Evolutionary conservation across 495 filamentous ascomycete species (phyloP), one percentile per base, ranked within the genome.

Genomic region (Diplogelasinospora grovesii): DNA sequence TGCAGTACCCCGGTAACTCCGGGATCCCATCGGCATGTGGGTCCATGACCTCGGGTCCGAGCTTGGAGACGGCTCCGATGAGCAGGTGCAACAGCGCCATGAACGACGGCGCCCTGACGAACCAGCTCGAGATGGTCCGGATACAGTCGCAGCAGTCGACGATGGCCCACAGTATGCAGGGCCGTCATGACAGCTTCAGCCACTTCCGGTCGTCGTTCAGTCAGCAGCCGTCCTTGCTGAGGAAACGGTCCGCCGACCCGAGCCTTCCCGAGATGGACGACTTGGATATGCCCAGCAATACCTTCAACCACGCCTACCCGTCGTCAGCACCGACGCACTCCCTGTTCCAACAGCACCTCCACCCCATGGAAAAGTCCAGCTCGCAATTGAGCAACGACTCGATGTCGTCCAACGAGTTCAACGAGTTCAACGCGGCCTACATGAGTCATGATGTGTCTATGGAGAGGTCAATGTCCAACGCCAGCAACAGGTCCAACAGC

Each of bases 1-100:
- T 46, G 21, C 47, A 37, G n/a, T 57, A 45, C 19, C 31, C 37
- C 10, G 28, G 19, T 6, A 29, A 37, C 37, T 49, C 52, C 1
- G 48, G 43, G 15, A 23, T 54, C 4, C 47, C 51, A 8, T 68
- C 69, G 2, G 48, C 53, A 5, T 70, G 63, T 39, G 67, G 64
- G 22, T 72, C 69, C 4, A 56, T 71, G 57, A 65, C 64, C 11
- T 68, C 68, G 27, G 63, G 56, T 15, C 59, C 69, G 16, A 68
- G 64, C 1, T 46, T 64, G 19, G 64, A 62, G 20, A 67, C 62
- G 0, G 52, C 55, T 4, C 62, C 69, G 29, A 71, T 72, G 69
- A 65, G 61, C 1, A 56, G 69, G 28, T 57, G 60, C 27, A 66
- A 65, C 41, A 72, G 69, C 46, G 45, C 41, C 19, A 33, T 67